These are phyloP conservation scores for Barnettozyma populi DNA, from an alignment of 805 yeast genomes.

Conservation along the genomic window DNA sequence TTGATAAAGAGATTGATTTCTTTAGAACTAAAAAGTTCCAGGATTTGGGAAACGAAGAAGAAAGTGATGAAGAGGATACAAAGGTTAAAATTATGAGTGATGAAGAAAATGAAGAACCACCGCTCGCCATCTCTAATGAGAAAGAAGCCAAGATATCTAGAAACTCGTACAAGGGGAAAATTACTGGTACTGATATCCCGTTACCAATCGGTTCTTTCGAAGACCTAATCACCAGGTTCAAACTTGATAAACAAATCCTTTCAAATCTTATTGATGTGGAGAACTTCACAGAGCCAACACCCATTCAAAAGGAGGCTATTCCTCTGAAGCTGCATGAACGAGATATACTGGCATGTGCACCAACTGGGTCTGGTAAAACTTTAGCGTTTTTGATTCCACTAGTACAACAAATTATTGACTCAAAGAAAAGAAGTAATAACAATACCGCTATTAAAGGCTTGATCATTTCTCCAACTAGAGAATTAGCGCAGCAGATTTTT, in stretches of 20 bases:
- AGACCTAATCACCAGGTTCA: slow-evolving; percentile 66
- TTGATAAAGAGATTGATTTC: slow-evolving; percentile 77
- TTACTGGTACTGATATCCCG: slow-evolving; percentile 84
- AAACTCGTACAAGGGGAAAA: slow-evolving; percentile 56
- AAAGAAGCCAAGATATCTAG: slow-evolving; percentile 62
- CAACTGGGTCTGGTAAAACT: slow-evolving; percentile 98
- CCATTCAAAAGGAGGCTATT: slow-evolving; percentile 87
- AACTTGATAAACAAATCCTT: slow-evolving; percentile 49
- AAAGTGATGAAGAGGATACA: slow-evolving; percentile 25
- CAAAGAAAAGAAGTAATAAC: slow-evolving; percentile 14
- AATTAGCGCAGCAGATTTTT: slow-evolving; percentile 81
- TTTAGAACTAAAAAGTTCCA: slow-evolving; percentile 52
- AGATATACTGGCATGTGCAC: slow-evolving; percentile 90
- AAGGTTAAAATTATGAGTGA: slow-evolving; percentile 21
- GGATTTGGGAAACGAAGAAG: slow-evolving; percentile 20
- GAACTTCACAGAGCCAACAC: slow-evolving; percentile 81
- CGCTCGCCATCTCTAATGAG: slow-evolving; percentile 41
- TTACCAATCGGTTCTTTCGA: slow-evolving; percentile 86
- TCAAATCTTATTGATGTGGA: slow-evolving; percentile 56
- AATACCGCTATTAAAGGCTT: slow-evolving; percentile 58
- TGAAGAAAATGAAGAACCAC: slow-evolving; percentile 15
- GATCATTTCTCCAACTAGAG: slow-evolving; percentile 91
- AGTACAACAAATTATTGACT: slow-evolving; percentile 43
- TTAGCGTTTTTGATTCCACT: slow-evolving; percentile 84
- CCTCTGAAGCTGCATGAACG: slow-evolving; percentile 66